A percentile compares a stretch with the other conserved stretches of the same genome.
Evolutionary conservation across 1,139 yeast genomes (phyloP).

Genomic region (Geotrichum australiense): DNA sequence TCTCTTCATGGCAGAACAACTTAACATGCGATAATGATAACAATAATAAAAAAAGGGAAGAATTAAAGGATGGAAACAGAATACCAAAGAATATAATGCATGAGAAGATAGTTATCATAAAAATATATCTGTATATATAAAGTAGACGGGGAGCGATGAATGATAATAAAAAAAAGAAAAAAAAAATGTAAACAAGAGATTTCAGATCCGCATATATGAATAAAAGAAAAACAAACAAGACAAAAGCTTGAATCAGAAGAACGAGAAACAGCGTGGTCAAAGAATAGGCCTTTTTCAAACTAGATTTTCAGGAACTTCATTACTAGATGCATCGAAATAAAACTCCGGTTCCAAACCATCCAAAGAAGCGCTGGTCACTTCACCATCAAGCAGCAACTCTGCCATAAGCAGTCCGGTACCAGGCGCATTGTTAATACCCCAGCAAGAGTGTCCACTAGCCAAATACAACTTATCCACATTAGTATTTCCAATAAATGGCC

Average conservation of each 20-base stretch:
- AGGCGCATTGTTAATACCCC: constrained; percentile 98
- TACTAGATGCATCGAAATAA: constrained; percentile 49
- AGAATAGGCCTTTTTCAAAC: neutral
- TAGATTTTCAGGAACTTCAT: constrained; percentile 1
- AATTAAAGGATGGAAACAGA: too few species aligned
- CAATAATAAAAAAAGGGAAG: too few species aligned
- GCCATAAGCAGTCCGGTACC: constrained; percentile 92
- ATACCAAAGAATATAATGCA: too few species aligned
- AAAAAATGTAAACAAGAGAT: too few species aligned
- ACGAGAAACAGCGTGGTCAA: neutral
- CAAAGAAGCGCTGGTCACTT: constrained; percentile 67
- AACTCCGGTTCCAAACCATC: constrained; percentile 76
- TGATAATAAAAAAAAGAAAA: too few species aligned
- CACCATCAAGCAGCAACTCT: constrained; percentile 79
- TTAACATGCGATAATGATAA: too few species aligned
- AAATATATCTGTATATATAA: too few species aligned
- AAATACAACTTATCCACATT: constrained; percentile 69
- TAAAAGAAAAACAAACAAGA: neutral
- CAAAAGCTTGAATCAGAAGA: neutral
- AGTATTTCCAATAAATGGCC: constrained; percentile 92
- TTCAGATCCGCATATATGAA: neutral
- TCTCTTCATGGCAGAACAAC: too few species aligned
- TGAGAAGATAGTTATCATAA: too few species aligned
- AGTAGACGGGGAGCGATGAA: too few species aligned
- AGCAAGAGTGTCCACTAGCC: constrained; percentile 93